Conservation (phyloP, 192 early-diverging fungal species). For the Mortierella claussenii region DNA sequence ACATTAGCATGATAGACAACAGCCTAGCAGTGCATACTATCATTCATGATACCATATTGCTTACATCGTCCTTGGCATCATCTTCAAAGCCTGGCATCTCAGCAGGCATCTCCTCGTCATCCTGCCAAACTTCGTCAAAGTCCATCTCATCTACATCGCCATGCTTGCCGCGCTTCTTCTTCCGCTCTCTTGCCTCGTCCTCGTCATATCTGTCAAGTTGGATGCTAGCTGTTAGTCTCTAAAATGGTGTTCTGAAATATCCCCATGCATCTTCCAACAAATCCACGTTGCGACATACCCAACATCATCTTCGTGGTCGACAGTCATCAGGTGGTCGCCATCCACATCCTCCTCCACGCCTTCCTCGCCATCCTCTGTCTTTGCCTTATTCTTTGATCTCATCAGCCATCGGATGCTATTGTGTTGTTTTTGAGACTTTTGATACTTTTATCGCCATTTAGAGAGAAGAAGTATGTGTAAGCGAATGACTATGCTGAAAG, state of each 20-base stretch:
- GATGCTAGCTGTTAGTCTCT: not conserved
- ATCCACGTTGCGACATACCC: slow-evolving; percentile 14
- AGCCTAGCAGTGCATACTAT: not conserved
- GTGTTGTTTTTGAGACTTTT: slow-evolving; percentile 59
- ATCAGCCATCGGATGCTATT: slow-evolving; percentile 66
- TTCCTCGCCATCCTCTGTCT: slow-evolving; percentile 53
- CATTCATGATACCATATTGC: not conserved
- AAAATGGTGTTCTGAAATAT: not conserved
- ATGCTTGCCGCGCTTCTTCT: slow-evolving; percentile 54
- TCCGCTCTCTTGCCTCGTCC: slow-evolving; percentile 47
- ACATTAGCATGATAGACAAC: not conserved
- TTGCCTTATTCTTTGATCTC: slow-evolving; percentile 50
- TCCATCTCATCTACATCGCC: slow-evolving; percentile 77
- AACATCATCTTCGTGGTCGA: slow-evolving; percentile 62
- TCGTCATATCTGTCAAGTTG: slow-evolving; percentile 27
- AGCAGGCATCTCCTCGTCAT: slow-evolving; percentile 79
- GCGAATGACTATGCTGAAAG: too few species aligned
- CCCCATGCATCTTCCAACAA: not conserved
- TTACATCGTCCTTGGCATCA: slow-evolving; percentile 67
- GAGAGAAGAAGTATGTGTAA: too few species aligned
- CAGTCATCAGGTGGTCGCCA: slow-evolving; percentile 54
- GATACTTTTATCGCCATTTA: too few species aligned
- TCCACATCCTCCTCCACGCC: slow-evolving; percentile 52
- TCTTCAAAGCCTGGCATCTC: slow-evolving; percentile 78
- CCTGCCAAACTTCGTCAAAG: slow-evolving; percentile 85